These are phyloP conservation scores for Wickerhamomyces mucosus DNA, from an alignment of 805 yeast genomes.

Conservation along the genomic window DNA sequence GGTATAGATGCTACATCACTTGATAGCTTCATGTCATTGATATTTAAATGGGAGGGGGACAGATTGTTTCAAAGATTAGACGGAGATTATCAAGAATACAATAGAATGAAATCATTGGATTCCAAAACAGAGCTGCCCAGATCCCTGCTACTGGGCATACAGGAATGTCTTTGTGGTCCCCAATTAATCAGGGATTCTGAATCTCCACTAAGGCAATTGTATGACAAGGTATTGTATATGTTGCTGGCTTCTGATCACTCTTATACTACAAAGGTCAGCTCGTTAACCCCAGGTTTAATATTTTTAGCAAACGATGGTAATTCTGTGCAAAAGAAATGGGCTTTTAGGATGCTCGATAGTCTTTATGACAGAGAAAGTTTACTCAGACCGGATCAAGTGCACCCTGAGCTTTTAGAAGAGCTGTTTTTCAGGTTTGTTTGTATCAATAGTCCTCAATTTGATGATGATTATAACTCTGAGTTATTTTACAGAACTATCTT, in stretches of 20 bases:
- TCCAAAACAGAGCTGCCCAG: constrained; percentile 7
- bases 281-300: constrained; percentile 40
- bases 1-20: constrained; percentile 23
- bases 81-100: neutral
- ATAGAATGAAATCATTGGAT: neutral
- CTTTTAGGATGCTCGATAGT: constrained; percentile 24
- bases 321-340: constrained; percentile 38
- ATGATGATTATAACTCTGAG: constrained; percentile 30
- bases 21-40: constrained; percentile 11
- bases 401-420: constrained; percentile 43
- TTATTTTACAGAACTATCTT: constrained; percentile 38
- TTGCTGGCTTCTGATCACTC: constrained; percentile 22
- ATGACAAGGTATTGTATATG: constrained; percentile 26
- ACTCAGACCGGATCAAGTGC: constrained; percentile 16
- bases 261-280: constrained; percentile 14
- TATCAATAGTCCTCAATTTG: constrained; percentile 43
- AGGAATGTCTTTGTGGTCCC: constrained; percentile 46
- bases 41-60: constrained; percentile 20
- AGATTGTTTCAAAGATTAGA: constrained; percentile 9
- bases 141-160: constrained; percentile 20
- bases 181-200: constrained; percentile 30
- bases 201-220: constrained; percentile 25
- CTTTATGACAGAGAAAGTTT: constrained; percentile 6
- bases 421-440: constrained; percentile 39
- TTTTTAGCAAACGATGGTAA: constrained; percentile 48